Percentiles rank a stretch among this genome's conserved stretches.
These are phyloP conservation scores for Pythium rhizo-oryzae DNA, from an alignment of 352 stramenopile genomes.

Conservation along the genomic window DNA sequence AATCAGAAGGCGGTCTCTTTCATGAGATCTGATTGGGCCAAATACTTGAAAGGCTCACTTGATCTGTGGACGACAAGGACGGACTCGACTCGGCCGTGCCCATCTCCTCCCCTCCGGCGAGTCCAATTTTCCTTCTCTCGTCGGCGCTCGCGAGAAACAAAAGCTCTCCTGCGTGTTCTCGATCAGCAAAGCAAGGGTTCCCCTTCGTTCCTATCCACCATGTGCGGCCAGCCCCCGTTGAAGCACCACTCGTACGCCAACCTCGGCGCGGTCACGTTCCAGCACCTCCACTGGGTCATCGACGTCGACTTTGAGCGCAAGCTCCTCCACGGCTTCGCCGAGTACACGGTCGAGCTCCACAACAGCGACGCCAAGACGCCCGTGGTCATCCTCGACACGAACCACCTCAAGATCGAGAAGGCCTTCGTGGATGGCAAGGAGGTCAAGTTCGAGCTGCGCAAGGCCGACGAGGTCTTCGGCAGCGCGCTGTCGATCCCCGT, in stretches of 20 bases:
- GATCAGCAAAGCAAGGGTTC: conserved; percentile 6
- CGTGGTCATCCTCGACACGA: conserved; percentile 85
- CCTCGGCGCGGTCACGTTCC: conserved; percentile 75
- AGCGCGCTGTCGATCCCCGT: conserved; percentile 32
- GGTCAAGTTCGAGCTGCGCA: conserved; percentile 36
- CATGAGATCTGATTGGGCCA: conserved; percentile 17
- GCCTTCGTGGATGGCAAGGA: conserved; percentile 52
- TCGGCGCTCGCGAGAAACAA: neutral
- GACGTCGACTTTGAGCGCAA: conserved; percentile 84
- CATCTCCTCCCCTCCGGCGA: neutral
- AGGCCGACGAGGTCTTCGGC: conserved; percentile 63
- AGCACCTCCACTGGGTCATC: conserved; percentile 88
- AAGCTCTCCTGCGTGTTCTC: conserved; percentile 17
- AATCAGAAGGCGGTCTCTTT: conserved; percentile 2
- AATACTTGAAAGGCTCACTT: conserved; percentile 18
- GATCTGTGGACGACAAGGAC: conserved; percentile 28
- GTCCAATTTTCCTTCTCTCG: neutral
- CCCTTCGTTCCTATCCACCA: conserved; percentile 8
- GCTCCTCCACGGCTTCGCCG: conserved; percentile 76
- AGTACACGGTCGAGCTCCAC: conserved; percentile 75
- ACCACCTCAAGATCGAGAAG: conserved; percentile 71
- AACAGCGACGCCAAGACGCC: conserved; percentile 24
- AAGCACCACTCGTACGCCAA: conserved; percentile 86
- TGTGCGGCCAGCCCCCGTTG: conserved; percentile 26
- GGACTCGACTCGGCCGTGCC: neutral